A percentile compares a stretch with the other conserved stretches of the same genome.
These are phyloP conservation scores for Lactuca saligna DNA, from an alignment of 129 eudicot species.

Conservation along the genomic window DNA sequence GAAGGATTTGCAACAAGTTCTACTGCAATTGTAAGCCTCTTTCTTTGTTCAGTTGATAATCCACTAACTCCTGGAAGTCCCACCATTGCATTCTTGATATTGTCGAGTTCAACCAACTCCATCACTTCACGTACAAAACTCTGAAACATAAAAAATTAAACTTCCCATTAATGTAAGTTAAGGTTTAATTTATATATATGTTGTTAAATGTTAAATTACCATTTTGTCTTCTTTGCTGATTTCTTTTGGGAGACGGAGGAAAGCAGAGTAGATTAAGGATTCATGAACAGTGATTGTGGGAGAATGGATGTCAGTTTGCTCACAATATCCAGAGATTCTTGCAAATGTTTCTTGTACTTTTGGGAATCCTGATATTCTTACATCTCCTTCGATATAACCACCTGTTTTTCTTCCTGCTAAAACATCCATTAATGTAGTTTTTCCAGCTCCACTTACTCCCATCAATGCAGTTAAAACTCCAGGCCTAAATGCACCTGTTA, in stretches of 20 bases:
- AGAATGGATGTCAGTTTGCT: constrained; percentile 56
- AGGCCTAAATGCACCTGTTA: constrained; percentile 61
- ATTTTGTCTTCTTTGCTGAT: constrained; percentile 35
- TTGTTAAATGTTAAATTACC: constrained; percentile 12
- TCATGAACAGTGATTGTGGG: constrained; percentile 52
- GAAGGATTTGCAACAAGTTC: too few species aligned
- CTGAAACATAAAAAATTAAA: constrained; percentile 23
- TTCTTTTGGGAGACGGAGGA: constrained; percentile 44
- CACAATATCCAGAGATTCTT: constrained; percentile 53
- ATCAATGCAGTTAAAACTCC: constrained; percentile 58
- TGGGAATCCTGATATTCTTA: constrained; percentile 52
- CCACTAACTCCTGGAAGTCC: constrained; percentile 87
- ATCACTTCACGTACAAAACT: constrained; percentile 65
- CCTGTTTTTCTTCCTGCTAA: constrained; percentile 57
- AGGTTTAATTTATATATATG: not conserved
- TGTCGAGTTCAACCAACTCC: constrained; percentile 68
- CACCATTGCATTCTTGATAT: constrained; percentile 67
- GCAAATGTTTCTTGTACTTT: constrained; percentile 53
- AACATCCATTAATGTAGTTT: constrained; percentile 60
- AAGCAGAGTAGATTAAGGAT: constrained; percentile 37
- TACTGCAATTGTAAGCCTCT: constrained; percentile 17
- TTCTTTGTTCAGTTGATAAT: constrained; percentile 79
- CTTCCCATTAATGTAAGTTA: not conserved
- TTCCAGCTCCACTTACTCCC: constrained; percentile 73
- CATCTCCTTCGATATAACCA: constrained; percentile 51